Evolutionary conservation across 805 yeast genomes (phyloP).

Genomic region (Starmera pachycereana): DNA sequence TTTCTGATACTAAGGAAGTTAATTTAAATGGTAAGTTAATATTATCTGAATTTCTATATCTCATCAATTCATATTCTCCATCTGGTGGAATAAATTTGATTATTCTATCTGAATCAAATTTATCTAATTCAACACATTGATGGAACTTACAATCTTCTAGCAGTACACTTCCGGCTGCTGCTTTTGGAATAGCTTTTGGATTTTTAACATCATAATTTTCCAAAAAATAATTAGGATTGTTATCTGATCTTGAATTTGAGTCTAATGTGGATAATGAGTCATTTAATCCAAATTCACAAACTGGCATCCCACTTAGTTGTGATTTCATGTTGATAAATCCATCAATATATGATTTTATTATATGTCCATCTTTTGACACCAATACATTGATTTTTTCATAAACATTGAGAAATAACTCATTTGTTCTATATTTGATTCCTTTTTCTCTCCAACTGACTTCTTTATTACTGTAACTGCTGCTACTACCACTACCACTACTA

Average conservation of each 20-base stretch:
- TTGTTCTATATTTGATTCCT: slow-evolving; percentile 69
- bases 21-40: slow-evolving; percentile 64
- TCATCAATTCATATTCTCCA: slow-evolving; percentile 77
- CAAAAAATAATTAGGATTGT: slow-evolving; percentile 6
- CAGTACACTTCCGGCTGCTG: slow-evolving; percentile 39
- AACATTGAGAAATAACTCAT: slow-evolving; percentile 70
- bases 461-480: not conserved
- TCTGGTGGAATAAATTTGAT: slow-evolving; percentile 81
- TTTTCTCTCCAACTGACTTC: slow-evolving; percentile 53
- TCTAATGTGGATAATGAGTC: slow-evolving; percentile 31
- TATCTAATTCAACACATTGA: slow-evolving; percentile 69
- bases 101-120: slow-evolving; percentile 52
- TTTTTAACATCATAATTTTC: slow-evolving; percentile 20
- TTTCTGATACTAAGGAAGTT: slow-evolving; percentile 39
- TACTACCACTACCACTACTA: too few species aligned
- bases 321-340: slow-evolving; percentile 67
- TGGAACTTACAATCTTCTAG: slow-evolving; percentile 79
- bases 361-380: slow-evolving; percentile 52
- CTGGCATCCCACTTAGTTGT: slow-evolving; percentile 73
- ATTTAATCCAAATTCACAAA: slow-evolving; percentile 70
- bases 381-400: slow-evolving; percentile 66
- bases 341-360: slow-evolving; percentile 61
- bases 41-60: slow-evolving; percentile 50
- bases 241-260: slow-evolving; percentile 11
- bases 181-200: slow-evolving; percentile 24